Percentiles rank a stretch among this genome's conserved stretches.
Conservation (phyloP, 2,329 filamentous ascomycete genomes). For the Alternaria sp. region DNA sequence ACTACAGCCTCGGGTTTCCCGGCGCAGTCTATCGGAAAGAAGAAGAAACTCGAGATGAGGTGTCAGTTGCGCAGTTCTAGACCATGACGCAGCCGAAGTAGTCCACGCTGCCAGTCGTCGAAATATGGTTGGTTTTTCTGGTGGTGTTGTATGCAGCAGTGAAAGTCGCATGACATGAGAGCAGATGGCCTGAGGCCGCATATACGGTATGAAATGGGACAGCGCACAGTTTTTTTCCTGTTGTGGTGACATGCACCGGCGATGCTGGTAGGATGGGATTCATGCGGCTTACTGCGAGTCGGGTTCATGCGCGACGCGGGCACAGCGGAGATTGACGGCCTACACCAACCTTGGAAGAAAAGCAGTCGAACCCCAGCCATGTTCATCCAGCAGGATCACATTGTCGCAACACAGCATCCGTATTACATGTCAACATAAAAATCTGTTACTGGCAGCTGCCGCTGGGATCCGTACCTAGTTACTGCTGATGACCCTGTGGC, state of each 20-base stretch:
- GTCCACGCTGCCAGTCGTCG: background rate
- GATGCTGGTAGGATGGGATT: slow-evolving; percentile 5
- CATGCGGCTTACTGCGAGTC: background rate
- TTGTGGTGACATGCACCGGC: slow-evolving; percentile 1
- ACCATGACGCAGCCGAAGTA: background rate
- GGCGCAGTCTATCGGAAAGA: background rate
- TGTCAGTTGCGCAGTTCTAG: background rate
- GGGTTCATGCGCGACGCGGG: background rate
- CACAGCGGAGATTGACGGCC: background rate
- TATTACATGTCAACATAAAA: background rate
- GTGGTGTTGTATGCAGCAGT: background rate
- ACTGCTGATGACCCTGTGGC: background rate
- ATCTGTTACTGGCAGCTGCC: background rate
- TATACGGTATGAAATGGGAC: slow-evolving; percentile 6
- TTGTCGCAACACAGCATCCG: background rate
- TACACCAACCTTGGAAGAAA: background rate
- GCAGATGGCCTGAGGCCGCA: slow-evolving; percentile 8
- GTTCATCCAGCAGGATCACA: background rate
- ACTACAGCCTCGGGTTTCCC: background rate
- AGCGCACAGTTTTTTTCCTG: slow-evolving; percentile 11
- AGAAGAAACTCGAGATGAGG: background rate
- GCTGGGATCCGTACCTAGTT: background rate
- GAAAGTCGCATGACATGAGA: background rate
- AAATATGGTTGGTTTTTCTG: background rate
- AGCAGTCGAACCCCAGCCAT: background rate